Base-by-base conservation (phyloP, 2,329 filamentous ascomycete genomes). In the Aspergillus japonicus region DNA sequence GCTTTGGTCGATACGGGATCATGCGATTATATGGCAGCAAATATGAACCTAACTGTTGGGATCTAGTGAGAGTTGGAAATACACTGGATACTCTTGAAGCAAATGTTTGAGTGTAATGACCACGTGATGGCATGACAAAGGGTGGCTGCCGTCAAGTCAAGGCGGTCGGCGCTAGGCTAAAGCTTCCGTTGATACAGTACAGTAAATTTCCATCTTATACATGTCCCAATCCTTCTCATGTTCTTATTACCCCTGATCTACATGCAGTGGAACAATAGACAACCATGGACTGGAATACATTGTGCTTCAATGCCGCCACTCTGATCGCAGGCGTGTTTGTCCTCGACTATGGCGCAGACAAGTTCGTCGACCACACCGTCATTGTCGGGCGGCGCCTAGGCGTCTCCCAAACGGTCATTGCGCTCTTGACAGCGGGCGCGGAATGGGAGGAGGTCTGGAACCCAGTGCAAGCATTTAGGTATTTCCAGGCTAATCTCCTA, bases 391-490 rank as follows among this genome's bases (percentile, higher is more conserved):
- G 68, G 33, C 77, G 78, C 2, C 69, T 80, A 1, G 73, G 77
- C 16, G 71, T 85, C 12, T 77, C 81, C 1, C 75, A 78, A 31
- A 80, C 80, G 2, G 55, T 84, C 26, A 78, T 85, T 61, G 80
- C 77, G 4, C 74, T 85, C 7, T 71, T 85, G 39, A 84, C 82
- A 3, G 81, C 79, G 12, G 82, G 82, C 19, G 81, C 78, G 47
- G 82, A 85, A 72, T 85, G 80, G 76, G 83, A 85, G 77, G 82
- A 85, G 77, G 81, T 82, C 67, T 8, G 26, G 8, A 8, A 2
- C 4, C 51, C 44, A 48, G 23, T 10, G 14, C 14, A 50, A 8
- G 14, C 14, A 47, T 50, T 5, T 16, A n/a, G 19, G 49, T 54
- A n/a, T 48, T 1, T 24, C 11, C 26, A 56, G 39, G 39, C 52